Percentiles rank a stretch among this genome's conserved stretches.
These are phyloP conservation scores for Leishmania tarentolae DNA, from an alignment of 208 protist species.

Conservation along the genomic window DNA sequence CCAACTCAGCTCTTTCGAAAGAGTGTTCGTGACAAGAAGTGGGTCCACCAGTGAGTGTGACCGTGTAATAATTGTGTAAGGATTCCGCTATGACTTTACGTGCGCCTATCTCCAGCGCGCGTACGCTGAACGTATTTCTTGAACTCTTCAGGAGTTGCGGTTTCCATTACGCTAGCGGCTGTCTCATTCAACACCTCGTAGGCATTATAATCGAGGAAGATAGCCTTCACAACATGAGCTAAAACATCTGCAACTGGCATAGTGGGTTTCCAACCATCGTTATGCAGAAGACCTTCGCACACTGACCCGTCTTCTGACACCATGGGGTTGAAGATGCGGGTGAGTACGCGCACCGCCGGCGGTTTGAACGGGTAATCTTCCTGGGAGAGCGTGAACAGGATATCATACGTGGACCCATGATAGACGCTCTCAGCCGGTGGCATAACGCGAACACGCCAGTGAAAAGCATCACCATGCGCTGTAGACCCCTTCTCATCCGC, in stretches of 20 bases:
- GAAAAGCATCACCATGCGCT: constrained; percentile 32
- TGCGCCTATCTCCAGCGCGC: constrained; percentile 2
- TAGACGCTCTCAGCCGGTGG: constrained; percentile 61
- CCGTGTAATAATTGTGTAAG: background rate
- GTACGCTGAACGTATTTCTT: constrained; percentile 24
- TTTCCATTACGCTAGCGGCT: constrained; percentile 27
- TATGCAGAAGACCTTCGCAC: constrained; percentile 54
- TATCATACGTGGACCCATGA: constrained; percentile 34
- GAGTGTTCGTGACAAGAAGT: background rate
- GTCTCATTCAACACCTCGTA: constrained; percentile 42
- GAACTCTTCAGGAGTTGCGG: constrained; percentile 31
- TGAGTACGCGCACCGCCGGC: constrained; percentile 54
- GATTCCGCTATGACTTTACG: background rate
- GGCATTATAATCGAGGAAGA: constrained; percentile 55
- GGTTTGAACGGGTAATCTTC: constrained; percentile 67
- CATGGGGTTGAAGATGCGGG: constrained; percentile 63
- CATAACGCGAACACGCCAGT: constrained; percentile 46
- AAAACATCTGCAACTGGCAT: constrained; percentile 36
- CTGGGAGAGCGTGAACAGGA: constrained; percentile 41
- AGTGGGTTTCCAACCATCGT: constrained; percentile 52
- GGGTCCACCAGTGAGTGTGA: too few relatives aligned
- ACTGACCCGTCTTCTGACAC: constrained; percentile 42
- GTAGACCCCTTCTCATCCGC: constrained; percentile 17
- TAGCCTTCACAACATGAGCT: constrained; percentile 26
- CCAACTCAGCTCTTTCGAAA: background rate